phyloP scores from a whole-genome alignment of 1,139 yeast species.

The Geotrichum restrictum region DNA sequence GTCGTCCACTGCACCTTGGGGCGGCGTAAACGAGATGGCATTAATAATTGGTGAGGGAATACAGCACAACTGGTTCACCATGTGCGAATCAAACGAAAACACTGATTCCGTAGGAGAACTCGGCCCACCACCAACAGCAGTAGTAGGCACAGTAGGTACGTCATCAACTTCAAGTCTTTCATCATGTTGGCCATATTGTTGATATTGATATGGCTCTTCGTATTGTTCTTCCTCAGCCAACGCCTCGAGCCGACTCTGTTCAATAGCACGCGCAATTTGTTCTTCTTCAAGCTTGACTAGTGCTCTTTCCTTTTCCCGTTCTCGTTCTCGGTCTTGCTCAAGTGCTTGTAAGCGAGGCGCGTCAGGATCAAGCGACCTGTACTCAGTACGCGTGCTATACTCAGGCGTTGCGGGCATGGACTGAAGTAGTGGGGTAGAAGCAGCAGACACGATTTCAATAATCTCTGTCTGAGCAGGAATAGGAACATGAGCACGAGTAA shows the following conservation, averaged over 20 bases:
- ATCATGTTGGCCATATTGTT: no score
- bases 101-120: constrained; percentile 12
- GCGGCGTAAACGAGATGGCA: constrained; percentile 26
- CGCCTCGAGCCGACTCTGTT: neutral
- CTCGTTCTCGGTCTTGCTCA: neutral
- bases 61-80: constrained; percentile 26
- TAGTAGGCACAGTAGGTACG: neutral
- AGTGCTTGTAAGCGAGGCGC: constrained; percentile 3
- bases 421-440: neutral
- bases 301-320: neutral
- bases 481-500: neutral
- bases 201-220: neutral
- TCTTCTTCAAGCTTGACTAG: neutral
- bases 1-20: constrained; percentile 12
- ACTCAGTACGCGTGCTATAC: neutral
- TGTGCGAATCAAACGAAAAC: constrained; percentile 23
- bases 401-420: neutral
- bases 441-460: neutral
- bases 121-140: neutral
- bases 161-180: neutral
- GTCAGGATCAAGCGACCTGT: constrained; percentile 14
- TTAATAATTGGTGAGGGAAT: constrained; percentile 30
- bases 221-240: neutral
- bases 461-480: constrained; percentile 1
- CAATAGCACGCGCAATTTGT: constrained; percentile 1